Evolutionary conservation across 2,329 filamentous ascomycete species (phyloP).

Genomic region (Microsporum canis): DNA sequence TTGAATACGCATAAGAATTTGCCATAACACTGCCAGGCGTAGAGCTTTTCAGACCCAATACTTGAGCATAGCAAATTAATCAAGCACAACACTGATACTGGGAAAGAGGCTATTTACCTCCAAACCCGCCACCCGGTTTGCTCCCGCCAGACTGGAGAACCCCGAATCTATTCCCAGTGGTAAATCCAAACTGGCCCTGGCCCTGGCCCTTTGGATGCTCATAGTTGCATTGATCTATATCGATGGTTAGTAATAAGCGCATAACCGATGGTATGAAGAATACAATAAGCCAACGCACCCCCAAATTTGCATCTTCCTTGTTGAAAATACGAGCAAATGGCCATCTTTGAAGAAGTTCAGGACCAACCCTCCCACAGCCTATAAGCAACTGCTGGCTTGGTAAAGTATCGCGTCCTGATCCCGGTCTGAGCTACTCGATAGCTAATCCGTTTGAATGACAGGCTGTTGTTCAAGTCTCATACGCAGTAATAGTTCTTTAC

Average conservation of each 20-base stretch:
- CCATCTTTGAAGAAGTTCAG: slow-evolving; percentile 22
- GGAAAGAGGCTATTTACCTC: slow-evolving; percentile 9
- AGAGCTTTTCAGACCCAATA: no score
- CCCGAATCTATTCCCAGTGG: slow-evolving; percentile 49
- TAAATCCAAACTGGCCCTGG: slow-evolving; percentile 18
- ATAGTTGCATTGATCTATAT: slow-evolving; percentile 46
- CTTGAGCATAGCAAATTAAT: background rate
- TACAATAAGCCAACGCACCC: slow-evolving; percentile 34
- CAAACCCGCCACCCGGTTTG: slow-evolving; percentile 15
- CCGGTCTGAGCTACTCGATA: background rate
- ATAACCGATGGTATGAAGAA: slow-evolving; percentile 5
- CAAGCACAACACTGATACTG: background rate
- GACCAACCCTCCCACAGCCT: background rate
- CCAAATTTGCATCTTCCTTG: slow-evolving; percentile 56
- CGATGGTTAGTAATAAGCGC: background rate
- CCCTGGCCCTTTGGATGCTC: slow-evolving; percentile 27
- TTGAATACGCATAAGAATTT: background rate
- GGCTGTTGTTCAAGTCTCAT: background rate
- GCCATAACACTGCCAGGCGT: background rate
- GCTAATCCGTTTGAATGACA: background rate
- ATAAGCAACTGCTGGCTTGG: background rate
- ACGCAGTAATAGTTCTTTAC: background rate
- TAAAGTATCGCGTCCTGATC: background rate
- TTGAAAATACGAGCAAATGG: slow-evolving; percentile 53
- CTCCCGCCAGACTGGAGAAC: slow-evolving; percentile 30